A percentile compares a stretch with the other conserved stretches of the same genome.
Evolutionary conservation across 768 basidiomycete genomes (phyloP).

Genomic region (Pholiota conissans): DNA sequence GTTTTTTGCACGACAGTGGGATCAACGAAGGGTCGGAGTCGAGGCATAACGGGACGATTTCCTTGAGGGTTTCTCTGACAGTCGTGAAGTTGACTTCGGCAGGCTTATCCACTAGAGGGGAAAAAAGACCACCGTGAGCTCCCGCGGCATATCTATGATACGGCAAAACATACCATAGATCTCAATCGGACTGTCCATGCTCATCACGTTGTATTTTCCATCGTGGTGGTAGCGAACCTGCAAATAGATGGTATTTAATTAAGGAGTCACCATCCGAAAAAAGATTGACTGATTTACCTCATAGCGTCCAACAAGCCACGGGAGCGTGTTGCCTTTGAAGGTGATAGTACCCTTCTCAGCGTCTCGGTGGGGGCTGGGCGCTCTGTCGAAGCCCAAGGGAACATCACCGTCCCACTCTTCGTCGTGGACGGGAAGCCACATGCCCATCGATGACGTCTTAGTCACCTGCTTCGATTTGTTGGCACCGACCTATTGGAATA

Average conservation of each 20-base stretch:
- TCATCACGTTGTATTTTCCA: slow-evolving; percentile 96
- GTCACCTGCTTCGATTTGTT: slow-evolving; percentile 85
- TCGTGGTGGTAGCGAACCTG: slow-evolving; percentile 93
- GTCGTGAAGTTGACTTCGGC: slow-evolving; percentile 58
- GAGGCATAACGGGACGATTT: slow-evolving; percentile 82
- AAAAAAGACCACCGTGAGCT: slow-evolving; percentile 4
- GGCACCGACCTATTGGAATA: slow-evolving; percentile 70
- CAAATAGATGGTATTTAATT: slow-evolving; percentile 2
- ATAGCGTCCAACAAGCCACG: slow-evolving; percentile 85
- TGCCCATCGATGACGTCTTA: slow-evolving; percentile 78
- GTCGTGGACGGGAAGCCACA: slow-evolving; percentile 90
- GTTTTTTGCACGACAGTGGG: slow-evolving; percentile 60
- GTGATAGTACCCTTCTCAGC: slow-evolving; percentile 63
- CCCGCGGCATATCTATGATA: neutral
- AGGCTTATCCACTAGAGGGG: slow-evolving; percentile 65
- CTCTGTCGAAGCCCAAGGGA: slow-evolving; percentile 48
- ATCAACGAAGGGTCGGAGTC: slow-evolving; percentile 84
- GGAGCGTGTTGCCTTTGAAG: slow-evolving; percentile 78
- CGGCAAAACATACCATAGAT: slow-evolving; percentile 68
- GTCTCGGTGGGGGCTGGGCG: slow-evolving; percentile 37
- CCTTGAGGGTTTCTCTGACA: slow-evolving; percentile 66
- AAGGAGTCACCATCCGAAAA: neutral
- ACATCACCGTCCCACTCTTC: slow-evolving; percentile 94
- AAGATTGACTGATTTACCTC: slow-evolving; percentile 53
- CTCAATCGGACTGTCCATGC: slow-evolving; percentile 80